These are phyloP conservation scores for Alternaria conjuncta DNA, from an alignment of 2,329 filamentous ascomycete species.

Conservation along the genomic window DNA sequence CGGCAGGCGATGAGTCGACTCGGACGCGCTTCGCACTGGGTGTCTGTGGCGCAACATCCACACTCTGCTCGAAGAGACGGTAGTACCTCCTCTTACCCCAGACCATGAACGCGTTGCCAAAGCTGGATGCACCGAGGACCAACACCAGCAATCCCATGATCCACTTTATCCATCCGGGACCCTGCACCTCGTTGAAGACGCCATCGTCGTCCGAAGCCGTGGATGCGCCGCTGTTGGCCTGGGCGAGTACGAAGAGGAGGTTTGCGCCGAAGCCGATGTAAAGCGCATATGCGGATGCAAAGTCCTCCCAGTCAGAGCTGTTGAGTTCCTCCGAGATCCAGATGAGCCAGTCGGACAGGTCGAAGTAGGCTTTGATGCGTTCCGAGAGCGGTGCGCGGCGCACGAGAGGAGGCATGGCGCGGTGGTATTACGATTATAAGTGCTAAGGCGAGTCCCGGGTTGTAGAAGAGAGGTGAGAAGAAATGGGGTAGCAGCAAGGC, in stretches of 20 bases:
- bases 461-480: not conserved
- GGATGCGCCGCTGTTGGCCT: constrained; percentile 71
- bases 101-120: constrained; percentile 79
- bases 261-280: constrained; percentile 80
- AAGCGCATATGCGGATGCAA: constrained; percentile 72
- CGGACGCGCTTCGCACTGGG: constrained; percentile 87
- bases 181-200: constrained; percentile 70
- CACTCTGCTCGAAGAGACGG: constrained; percentile 84
- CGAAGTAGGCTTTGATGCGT: constrained; percentile 79
- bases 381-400: constrained; percentile 79
- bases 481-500: not conserved
- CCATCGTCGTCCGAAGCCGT: constrained; percentile 68
- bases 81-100: constrained; percentile 84
- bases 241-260: constrained; percentile 78
- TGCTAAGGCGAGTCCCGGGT: not conserved
- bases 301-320: constrained; percentile 86
- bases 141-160: constrained; percentile 74
- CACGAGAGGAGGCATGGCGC: constrained; percentile 68
- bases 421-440: not conserved
- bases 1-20: constrained; percentile 80
- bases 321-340: constrained; percentile 94
- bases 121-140: constrained; percentile 69
- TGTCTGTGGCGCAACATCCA: constrained; percentile 77
- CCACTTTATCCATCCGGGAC: constrained; percentile 70
- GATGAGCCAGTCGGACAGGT: constrained; percentile 87